These are phyloP conservation scores for Apiospora saccharicola DNA, from an alignment of 2,329 filamentous ascomycete genomes.

Conservation along the genomic window DNA sequence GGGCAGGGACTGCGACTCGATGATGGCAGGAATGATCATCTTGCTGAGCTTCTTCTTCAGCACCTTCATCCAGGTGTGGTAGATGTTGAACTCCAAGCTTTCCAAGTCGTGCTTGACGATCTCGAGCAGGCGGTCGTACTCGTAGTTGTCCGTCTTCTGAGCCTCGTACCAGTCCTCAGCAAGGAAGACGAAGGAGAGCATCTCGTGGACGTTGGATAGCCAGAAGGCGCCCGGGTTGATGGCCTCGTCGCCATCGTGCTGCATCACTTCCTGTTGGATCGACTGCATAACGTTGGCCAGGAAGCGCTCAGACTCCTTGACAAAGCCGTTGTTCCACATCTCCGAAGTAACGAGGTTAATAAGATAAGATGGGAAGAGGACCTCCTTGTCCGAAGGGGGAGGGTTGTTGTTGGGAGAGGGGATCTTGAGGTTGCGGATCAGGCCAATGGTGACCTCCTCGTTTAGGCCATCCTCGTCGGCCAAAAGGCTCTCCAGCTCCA, in stretches of 20 bases:
- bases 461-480: constrained; percentile 96
- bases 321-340: constrained; percentile 99
- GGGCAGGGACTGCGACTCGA: constrained; percentile 96
- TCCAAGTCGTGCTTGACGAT: constrained; percentile 99
- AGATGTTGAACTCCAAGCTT: constrained; percentile 99
- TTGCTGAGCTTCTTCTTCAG: constrained; percentile 99
- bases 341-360: constrained; percentile 99
- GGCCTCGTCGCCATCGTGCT: constrained; percentile 95
- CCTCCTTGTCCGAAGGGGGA: constrained; percentile 96
- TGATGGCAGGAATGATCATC: constrained; percentile 99
- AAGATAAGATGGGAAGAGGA: constrained; percentile 96
- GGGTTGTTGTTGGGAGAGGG: constrained; percentile 86
- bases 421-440: constrained; percentile 97
- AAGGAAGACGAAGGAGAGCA: constrained; percentile 99
- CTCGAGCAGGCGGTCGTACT: constrained; percentile 95
- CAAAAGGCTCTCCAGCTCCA: constrained; percentile 91
- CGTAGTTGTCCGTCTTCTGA: constrained; percentile 98
- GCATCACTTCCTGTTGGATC: constrained; percentile 99
- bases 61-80: constrained; percentile 99
- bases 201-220: constrained; percentile 99
- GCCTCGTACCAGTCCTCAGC: constrained; percentile 99
- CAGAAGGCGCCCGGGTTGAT: constrained; percentile 98
- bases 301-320: constrained; percentile 99
- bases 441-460: constrained; percentile 93
- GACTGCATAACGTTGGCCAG: constrained; percentile 99